Conservation (phyloP, 139 green algal genomes). For the Micromonas pusilla region DNA sequence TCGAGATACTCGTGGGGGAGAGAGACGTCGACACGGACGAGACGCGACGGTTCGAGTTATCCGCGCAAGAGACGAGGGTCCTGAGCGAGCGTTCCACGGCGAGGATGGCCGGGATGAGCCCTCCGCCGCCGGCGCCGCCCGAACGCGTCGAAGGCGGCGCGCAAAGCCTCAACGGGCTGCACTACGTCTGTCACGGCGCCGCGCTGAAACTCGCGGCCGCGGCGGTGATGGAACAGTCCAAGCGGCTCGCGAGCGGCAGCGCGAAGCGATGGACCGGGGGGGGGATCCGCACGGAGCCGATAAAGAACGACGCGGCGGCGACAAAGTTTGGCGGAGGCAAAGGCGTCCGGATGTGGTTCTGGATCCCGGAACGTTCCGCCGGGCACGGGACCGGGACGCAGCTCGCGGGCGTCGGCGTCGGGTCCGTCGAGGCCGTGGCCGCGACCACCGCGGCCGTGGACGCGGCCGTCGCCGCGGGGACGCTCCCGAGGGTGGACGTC, state of each 20-base stretch:
- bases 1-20: slow-evolving; percentile 4
- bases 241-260: not conserved
- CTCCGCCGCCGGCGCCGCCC: not conserved
- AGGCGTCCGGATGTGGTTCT: not conserved
- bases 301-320: not conserved
- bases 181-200: not conserved
- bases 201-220: not conserved
- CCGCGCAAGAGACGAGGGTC: too few species aligned
- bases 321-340: not conserved
- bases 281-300: not conserved
- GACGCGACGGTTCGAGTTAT: too few species aligned
- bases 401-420: not conserved
- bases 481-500: not conserved
- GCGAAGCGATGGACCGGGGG: too few species aligned
- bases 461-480: not conserved
- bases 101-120: not conserved
- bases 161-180: not conserved
- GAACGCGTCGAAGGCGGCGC: not conserved
- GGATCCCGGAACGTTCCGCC: not conserved
- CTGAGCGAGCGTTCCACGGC: not conserved
- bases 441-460: not conserved
- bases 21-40: not conserved
- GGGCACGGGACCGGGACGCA: not conserved
- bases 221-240: not conserved
- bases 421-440: not conserved